Conservation (phyloP, 768 basidiomycete species). For the Megacollybia marginata region DNA sequence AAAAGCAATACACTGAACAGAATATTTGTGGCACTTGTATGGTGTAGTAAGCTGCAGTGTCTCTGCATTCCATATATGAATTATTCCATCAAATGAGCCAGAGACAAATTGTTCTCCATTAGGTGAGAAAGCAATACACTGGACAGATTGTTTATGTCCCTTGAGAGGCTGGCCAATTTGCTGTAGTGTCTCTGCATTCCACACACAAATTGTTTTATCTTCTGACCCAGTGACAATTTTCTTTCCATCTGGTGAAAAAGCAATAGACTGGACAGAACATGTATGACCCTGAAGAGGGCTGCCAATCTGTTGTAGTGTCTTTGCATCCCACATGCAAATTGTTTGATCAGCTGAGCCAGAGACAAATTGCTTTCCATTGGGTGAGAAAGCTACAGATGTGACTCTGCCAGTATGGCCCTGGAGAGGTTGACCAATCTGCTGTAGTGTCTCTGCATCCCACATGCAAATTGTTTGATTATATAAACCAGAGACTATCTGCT, state of each 20-base stretch:
- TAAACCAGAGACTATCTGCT: too few relatives aligned
- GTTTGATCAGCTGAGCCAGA: slow-evolving; percentile 12
- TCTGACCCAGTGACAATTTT: slow-evolving; percentile 16
- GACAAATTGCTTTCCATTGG: slow-evolving; percentile 10
- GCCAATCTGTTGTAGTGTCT: not conserved
- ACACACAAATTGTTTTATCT: slow-evolving; percentile 17
- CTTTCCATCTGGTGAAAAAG: slow-evolving; percentile 13
- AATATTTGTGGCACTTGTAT: too few relatives aligned
- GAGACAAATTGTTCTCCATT: too few relatives aligned
- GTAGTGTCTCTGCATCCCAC: too few relatives aligned
- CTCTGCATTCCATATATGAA: slow-evolving; percentile 6
- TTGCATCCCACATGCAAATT: slow-evolving; percentile 13
- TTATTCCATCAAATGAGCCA: slow-evolving; percentile 1
- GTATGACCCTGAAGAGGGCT: too few relatives aligned
- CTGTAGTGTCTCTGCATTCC: slow-evolving; percentile 15
- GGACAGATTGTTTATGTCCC: too few relatives aligned
- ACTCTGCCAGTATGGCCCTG: too few relatives aligned
- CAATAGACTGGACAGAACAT: not conserved
- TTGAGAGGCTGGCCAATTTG: not conserved
- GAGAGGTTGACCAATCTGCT: too few relatives aligned
- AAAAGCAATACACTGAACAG: not conserved
- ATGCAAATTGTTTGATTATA: too few relatives aligned
- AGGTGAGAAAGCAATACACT: slow-evolving; percentile 5
- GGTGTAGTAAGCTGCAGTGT: slow-evolving; percentile 5
- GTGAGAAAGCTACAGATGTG: slow-evolving; percentile 6